A percentile compares a stretch with the other conserved stretches of the same genome.
Evolutionary conservation across 2,329 filamentous ascomycete species (phyloP).

Genomic region (Thielaviopsis punctulata): DNA sequence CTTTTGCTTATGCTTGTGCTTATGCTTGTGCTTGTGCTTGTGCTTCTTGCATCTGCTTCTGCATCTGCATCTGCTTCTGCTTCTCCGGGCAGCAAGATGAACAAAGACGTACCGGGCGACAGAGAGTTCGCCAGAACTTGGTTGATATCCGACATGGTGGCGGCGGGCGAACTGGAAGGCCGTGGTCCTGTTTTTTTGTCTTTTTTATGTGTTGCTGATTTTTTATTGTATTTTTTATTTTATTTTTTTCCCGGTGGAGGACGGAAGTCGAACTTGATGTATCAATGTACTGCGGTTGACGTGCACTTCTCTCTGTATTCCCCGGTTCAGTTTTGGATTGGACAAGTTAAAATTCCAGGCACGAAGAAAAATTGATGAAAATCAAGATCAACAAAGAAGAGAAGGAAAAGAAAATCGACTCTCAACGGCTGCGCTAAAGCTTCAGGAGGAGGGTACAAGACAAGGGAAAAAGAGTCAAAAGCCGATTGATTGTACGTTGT

Average conservation of each 20-base stretch:
- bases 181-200: conserved; percentile 17
- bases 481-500: background rate
- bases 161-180: conserved; percentile 25
- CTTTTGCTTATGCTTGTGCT: too few species aligned
- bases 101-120: conserved; percentile 58
- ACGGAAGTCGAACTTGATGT: conserved; percentile 16
- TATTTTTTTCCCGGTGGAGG: conserved; percentile 7
- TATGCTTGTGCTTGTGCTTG: too few species aligned
- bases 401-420: background rate
- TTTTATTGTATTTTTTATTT: background rate
- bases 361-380: background rate
- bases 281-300: conserved; percentile 16
- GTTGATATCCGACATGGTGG: conserved; percentile 77
- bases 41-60: too few species aligned
- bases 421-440: background rate
- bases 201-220: conserved; percentile 4
- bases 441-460: background rate
- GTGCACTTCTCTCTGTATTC: conserved; percentile 1
- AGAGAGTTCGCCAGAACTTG: conserved; percentile 94
- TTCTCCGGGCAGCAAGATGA: conserved; percentile 10
- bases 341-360: conserved; percentile 4
- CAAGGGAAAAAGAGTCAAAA: background rate
- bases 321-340: background rate
- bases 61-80: too few species aligned
- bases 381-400: background rate